These are phyloP conservation scores for Nakazawaea molendinolei DNA, from an alignment of 805 yeast genomes.

Conservation along the genomic window DNA sequence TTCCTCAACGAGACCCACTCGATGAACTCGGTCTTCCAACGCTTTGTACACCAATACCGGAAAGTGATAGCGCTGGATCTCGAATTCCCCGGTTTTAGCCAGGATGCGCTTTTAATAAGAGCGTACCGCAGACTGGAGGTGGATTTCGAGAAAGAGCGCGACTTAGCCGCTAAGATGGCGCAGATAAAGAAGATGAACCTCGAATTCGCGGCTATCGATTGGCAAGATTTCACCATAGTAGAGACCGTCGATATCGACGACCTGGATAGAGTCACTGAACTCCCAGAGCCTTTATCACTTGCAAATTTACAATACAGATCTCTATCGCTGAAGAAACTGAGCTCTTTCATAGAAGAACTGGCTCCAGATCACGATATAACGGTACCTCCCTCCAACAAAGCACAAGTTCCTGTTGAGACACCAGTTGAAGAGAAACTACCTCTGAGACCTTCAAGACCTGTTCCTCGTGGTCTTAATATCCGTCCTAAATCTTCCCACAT, in stretches of 20 bases:
- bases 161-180: constrained; percentile 23
- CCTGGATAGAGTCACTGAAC: constrained; percentile 49
- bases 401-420: constrained; percentile 8
- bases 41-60: constrained; percentile 51
- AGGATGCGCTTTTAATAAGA: constrained; percentile 32
- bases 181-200: constrained; percentile 32
- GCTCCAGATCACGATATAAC: constrained; percentile 29
- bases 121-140: constrained; percentile 55
- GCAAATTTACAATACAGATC: constrained; percentile 58
- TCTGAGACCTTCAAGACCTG: constrained; percentile 11
- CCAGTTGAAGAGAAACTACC: constrained; percentile 13
- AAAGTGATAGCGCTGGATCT: constrained; percentile 26
- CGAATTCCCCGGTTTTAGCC: too few species aligned
- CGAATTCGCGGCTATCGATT: constrained; percentile 71
- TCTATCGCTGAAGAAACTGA: constrained; percentile 41
- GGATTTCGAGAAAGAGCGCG: constrained; percentile 29
- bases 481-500: constrained; percentile 50
- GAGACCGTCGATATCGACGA: constrained; percentile 63
- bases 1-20: constrained; percentile 60
- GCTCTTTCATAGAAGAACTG: constrained; percentile 32
- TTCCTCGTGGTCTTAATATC: constrained; percentile 52
- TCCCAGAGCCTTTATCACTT: constrained; percentile 48
- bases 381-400: not conserved
- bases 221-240: constrained; percentile 77
- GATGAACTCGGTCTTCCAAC: constrained; percentile 42